Conservation (phyloP, 331 rosid genomes). For the Phaseolus coccineus region DNA sequence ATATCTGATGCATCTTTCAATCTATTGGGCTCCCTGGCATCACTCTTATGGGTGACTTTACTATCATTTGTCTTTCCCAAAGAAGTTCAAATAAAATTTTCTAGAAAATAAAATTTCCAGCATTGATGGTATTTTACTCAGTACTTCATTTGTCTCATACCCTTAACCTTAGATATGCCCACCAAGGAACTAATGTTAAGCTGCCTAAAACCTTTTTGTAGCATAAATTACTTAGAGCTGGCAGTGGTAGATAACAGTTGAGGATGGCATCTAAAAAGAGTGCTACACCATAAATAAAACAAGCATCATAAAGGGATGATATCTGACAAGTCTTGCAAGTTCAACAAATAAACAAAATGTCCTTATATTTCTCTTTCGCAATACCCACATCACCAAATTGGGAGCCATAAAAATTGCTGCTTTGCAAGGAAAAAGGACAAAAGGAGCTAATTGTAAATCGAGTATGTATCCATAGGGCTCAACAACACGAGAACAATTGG, state of each 20-base stretch:
- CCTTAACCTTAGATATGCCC: not conserved
- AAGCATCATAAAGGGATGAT: not conserved
- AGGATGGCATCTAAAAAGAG: not conserved
- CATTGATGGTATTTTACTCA: not conserved
- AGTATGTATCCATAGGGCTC: not conserved
- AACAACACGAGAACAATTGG: constrained; percentile 3
- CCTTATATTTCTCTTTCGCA: not conserved
- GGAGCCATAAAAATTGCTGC: constrained; percentile 3
- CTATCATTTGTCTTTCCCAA: no score
- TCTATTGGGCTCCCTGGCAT: no score
- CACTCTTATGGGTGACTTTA: no score
- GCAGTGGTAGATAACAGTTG: not conserved
- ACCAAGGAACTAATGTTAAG: constrained; percentile 6
- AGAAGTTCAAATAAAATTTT: no score
- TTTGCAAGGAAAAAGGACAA: not conserved
- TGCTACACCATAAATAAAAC: not conserved
- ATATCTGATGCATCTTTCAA: no score
- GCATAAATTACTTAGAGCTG: constrained; percentile 8
- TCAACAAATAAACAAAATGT: not conserved
- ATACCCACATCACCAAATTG: constrained; percentile 20
- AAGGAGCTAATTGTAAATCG: not conserved
- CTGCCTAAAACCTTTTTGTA: not conserved
- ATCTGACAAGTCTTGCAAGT: not conserved
- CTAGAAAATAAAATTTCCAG: no score
- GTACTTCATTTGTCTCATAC: not conserved